Evolutionary conservation across 139 green algal genomes (phyloP), one percentile per base, ranked within the genome.

Genomic region (Yamagishiella unicocca): DNA sequence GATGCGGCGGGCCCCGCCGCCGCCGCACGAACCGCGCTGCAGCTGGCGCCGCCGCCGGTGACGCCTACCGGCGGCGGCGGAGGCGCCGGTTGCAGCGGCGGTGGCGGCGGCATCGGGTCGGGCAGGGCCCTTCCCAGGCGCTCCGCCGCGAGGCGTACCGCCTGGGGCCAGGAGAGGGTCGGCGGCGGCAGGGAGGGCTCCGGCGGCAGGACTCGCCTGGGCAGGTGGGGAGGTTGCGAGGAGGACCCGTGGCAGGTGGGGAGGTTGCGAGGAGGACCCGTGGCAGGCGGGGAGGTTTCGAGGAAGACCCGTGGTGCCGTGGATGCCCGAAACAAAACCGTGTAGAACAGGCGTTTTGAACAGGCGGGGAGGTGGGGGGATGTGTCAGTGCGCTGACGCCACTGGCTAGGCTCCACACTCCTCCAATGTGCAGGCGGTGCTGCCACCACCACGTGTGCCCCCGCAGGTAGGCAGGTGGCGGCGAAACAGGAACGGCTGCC

Each of bases 181-280:
- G 78, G 78, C 2, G 78, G 78, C 38, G 78, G 78, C 58, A 40
- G 78, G 37, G 55, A 37, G 38, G 78, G 78, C 5, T 45, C 38
- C 2, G 78, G 78, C 2, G 78, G 38, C 38, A 37, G 37, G 14
- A 55, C 55, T 27, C 40, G 78, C 78, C 76, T 82, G 67, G 40
- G 29, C 1, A 7, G 42, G n/a, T n/a, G 22, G 46, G 40, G 24
- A 9, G 33, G 42, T 38, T 14, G 1, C 24, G 42, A 71, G 62
- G 62, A 21, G 55, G 55, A 58, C 50, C 50, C 50, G 50, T 12
- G 50, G 50, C 1, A 7, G 42, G n/a, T n/a, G 22, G 46, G 40
- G 24, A 9, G 33, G 42, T 38, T 14, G 1, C 24, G 42, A 71
- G 62, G 62, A 21, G 55, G 55, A 58, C 50, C 50, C 50, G 50